Evolutionary conservation across 2,329 filamentous ascomycete species (phyloP), one percentile per base, ranked within the genome.

Genomic region (Fusarium chuoi): DNA sequence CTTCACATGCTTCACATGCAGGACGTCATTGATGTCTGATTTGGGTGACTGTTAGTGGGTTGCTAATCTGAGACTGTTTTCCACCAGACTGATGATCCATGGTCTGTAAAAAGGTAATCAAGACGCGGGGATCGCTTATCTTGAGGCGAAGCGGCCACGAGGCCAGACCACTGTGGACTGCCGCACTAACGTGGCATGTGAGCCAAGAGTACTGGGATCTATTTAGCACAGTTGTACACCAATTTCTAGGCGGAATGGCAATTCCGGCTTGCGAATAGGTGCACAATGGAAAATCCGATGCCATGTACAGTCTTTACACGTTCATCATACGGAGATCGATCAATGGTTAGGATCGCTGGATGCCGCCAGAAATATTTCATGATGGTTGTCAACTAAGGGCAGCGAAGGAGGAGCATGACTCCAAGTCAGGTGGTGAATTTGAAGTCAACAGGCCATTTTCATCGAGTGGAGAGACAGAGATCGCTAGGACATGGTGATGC

Each of bases 41-140:
- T 26, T 26, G n/a, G 8, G 11, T 18, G 24, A 26, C 18, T 13
- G 7, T 18, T 24, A 13, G 13, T 2, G 0, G 18, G 42, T 8
- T 24, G 17, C n/a, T 45, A 4, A 26, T 26, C 17, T 26, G 6
- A 45, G 17, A 45, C 15, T 8, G 11, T 15, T 10, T 14, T 15
- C 15, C 5, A 42, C 22, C 39, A 6, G 15, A n/a, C 15, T 41
- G 22, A 6, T 10, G 13, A 42, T 15, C 5, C 0, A 6, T 2
- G 39, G 7, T 42, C 7, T 6, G 22, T n/a, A 14, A n/a, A 15
- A 26, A 45, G 24, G 17, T 17, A 26, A 1, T 11, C 11, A 45
- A 11, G 11, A 18, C 11, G n/a, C 17, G 17, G 11, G n/a, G n/a
- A 39, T 14, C 6, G 20, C 52, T 41, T n/a, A 13, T 41, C 52